These are phyloP conservation scores for Verticillium albo-atrum DNA, from an alignment of 2,329 filamentous ascomycete species.

Conservation along the genomic window DNA sequence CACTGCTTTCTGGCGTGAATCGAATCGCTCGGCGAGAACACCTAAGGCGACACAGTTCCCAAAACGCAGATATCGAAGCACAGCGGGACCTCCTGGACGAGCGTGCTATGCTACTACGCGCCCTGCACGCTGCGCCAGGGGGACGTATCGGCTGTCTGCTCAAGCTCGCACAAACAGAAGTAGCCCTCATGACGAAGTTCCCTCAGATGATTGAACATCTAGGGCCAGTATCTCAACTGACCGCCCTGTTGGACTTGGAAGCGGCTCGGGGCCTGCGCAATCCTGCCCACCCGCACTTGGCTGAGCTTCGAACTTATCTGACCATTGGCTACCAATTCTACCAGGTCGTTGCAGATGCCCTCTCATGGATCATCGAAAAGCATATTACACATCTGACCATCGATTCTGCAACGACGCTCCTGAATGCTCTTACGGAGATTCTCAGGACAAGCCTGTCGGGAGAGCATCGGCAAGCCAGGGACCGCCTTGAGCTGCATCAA, in stretches of 20 bases:
- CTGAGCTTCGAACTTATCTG: slow-evolving; percentile 15
- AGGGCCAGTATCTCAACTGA: slow-evolving; percentile 1
- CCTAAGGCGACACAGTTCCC: slow-evolving; percentile 11
- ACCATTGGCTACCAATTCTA: slow-evolving; percentile 39
- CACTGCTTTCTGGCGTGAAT: slow-evolving; percentile 42
- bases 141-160: slow-evolving; percentile 39
- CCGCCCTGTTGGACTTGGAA: slow-evolving; percentile 31
- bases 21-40: slow-evolving; percentile 17
- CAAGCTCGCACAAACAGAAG: slow-evolving; percentile 35
- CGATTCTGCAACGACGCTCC: slow-evolving; percentile 35
- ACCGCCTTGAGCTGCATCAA: slow-evolving; percentile 25
- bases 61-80: slow-evolving; percentile 21
- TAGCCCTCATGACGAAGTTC: slow-evolving; percentile 33
- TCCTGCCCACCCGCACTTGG: slow-evolving; percentile 18
- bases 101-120: slow-evolving; percentile 31
- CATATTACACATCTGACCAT: slow-evolving; percentile 45
- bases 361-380: slow-evolving; percentile 49
- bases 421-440: slow-evolving; percentile 39
- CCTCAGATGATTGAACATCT: slow-evolving; percentile 40
- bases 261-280: slow-evolving; percentile 26
- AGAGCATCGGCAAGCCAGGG: slow-evolving; percentile 28
- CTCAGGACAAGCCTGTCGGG: slow-evolving; percentile 34
- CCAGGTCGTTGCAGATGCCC: slow-evolving; percentile 31
- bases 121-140: slow-evolving; percentile 33
- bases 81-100: slow-evolving; percentile 13